A percentile compares a stretch with the other conserved stretches of the same genome.
These are phyloP conservation scores for Teunomyces atbi DNA, from an alignment of 805 yeast species.

Conservation along the genomic window DNA sequence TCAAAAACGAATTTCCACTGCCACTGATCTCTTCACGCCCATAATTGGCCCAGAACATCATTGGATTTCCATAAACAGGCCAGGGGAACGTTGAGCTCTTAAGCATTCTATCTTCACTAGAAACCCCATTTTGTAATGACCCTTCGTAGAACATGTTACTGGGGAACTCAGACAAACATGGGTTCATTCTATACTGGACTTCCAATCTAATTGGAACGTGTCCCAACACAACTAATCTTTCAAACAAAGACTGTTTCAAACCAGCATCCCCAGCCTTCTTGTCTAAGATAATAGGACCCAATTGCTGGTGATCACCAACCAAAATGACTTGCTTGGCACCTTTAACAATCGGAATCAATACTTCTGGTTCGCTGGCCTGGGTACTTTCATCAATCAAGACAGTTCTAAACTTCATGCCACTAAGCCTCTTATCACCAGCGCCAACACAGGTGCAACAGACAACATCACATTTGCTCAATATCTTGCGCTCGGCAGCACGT, in stretches of 20 bases:
- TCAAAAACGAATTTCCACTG: slow-evolving; percentile 77
- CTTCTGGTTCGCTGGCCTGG: slow-evolving; percentile 92
- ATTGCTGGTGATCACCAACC: slow-evolving; percentile 95
- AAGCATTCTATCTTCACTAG: slow-evolving; percentile 65
- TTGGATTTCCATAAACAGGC: slow-evolving; percentile 83
- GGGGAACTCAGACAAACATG: slow-evolving; percentile 80
- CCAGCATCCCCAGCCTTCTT: slow-evolving; percentile 85
- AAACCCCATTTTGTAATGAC: slow-evolving; percentile 85
- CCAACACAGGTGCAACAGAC: slow-evolving; percentile 92
- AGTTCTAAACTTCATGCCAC: slow-evolving; percentile 58
- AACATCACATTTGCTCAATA: slow-evolving; percentile 63
- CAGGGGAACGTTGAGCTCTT: slow-evolving; percentile 72
- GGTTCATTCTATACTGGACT: slow-evolving; percentile 95
- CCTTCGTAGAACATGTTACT: slow-evolving; percentile 94
- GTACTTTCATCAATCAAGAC: slow-evolving; percentile 92
- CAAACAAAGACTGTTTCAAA: slow-evolving; percentile 80
- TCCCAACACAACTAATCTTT: slow-evolving; percentile 77
- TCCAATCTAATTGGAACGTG: slow-evolving; percentile 83
- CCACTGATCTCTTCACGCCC: slow-evolving; percentile 88
- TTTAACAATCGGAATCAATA: slow-evolving; percentile 81
- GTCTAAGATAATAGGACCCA: slow-evolving; percentile 87
- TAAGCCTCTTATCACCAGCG: slow-evolving; percentile 75
- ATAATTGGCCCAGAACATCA: slow-evolving; percentile 92
- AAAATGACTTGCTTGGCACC: slow-evolving; percentile 87
- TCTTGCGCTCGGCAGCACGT: slow-evolving; percentile 46